Evolutionary conservation across 352 stramenopile genomes (phyloP).

Genomic region (Phytophthora uliginosa): DNA sequence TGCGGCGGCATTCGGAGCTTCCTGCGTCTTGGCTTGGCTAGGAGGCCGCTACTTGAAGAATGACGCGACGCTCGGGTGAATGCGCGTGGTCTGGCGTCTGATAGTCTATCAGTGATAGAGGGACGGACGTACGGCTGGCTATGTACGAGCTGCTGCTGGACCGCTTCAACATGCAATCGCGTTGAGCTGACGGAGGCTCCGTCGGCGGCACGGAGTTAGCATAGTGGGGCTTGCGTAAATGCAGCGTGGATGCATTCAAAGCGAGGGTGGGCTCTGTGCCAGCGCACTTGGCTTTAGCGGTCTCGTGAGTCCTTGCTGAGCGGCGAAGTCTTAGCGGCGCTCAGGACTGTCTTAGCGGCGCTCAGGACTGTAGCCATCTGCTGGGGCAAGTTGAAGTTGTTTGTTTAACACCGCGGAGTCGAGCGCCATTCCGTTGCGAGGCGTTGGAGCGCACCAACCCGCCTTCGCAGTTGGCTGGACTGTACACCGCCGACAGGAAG

Average conservation of each 20-base stretch:
- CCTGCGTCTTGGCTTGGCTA: neutral
- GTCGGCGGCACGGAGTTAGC: neutral
- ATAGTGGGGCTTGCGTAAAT: neutral
- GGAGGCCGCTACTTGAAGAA: constrained; percentile 15
- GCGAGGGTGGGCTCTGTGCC: neutral
- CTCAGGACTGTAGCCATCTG: constrained; percentile 2
- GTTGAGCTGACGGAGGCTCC: neutral
- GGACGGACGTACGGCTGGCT: neutral
- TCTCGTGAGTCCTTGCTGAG: too few species aligned
- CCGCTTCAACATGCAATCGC: neutral
- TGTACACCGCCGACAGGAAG: too few species aligned
- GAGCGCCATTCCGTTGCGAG: too few species aligned
- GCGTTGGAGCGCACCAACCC: too few species aligned
- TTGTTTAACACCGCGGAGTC: neutral
- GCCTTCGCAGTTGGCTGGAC: too few species aligned
- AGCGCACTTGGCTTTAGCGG: too few species aligned
- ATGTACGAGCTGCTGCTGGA: neutral
- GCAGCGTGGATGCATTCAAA: neutral
- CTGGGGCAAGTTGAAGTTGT: neutral
- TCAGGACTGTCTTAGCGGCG: too few species aligned
- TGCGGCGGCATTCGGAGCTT: constrained; percentile 9
- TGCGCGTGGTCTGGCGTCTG: neutral
- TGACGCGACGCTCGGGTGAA: neutral
- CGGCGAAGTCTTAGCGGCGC: too few species aligned
- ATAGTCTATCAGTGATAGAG: too few species aligned